phyloP scores from a whole-genome alignment of 768 basidiomycete genomes.

The Grammothele lineata region DNA sequence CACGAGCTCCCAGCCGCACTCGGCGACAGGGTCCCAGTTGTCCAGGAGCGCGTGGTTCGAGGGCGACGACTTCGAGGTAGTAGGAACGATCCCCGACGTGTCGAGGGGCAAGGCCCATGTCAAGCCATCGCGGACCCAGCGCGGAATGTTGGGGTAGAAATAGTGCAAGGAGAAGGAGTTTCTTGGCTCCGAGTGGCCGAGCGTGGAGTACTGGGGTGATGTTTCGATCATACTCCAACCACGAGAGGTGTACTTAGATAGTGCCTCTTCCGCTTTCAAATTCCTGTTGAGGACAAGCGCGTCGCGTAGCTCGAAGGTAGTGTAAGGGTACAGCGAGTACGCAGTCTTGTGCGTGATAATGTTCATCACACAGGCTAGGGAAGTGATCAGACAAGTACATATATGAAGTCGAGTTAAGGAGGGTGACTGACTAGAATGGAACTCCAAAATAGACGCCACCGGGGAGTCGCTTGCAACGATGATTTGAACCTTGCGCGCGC shows the following conservation, averaged over 20 bases:
- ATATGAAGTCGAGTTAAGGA: too few species aligned
- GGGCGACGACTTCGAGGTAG: neutral
- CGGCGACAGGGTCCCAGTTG: constrained; percentile 15
- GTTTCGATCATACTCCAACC: constrained; percentile 31
- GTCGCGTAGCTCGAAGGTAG: constrained; percentile 33
- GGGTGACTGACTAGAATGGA: constrained; percentile 41
- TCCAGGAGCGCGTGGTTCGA: neutral
- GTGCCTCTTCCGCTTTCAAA: constrained; percentile 16
- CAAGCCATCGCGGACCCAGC: constrained; percentile 17
- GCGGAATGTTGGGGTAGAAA: constrained; percentile 1
- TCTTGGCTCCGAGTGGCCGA: neutral
- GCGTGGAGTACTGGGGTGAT: neutral
- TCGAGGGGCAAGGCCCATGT: constrained; percentile 17
- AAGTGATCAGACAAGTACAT: too few species aligned
- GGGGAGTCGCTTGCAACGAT: constrained; percentile 32
- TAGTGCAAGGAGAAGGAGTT: neutral
- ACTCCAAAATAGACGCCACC: constrained; percentile 36
- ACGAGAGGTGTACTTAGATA: constrained; percentile 17
- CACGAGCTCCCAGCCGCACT: constrained; percentile 6
- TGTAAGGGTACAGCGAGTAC: constrained; percentile 37
- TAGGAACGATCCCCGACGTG: constrained; percentile 3
- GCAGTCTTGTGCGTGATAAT: constrained; percentile 38
- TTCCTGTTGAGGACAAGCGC: constrained; percentile 28
- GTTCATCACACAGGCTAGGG: constrained; percentile 40
- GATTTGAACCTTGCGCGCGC: constrained; percentile 34